phyloP scores from a whole-genome alignment of 495 filamentous ascomycete species.

The Bacidia rubella region DNA sequence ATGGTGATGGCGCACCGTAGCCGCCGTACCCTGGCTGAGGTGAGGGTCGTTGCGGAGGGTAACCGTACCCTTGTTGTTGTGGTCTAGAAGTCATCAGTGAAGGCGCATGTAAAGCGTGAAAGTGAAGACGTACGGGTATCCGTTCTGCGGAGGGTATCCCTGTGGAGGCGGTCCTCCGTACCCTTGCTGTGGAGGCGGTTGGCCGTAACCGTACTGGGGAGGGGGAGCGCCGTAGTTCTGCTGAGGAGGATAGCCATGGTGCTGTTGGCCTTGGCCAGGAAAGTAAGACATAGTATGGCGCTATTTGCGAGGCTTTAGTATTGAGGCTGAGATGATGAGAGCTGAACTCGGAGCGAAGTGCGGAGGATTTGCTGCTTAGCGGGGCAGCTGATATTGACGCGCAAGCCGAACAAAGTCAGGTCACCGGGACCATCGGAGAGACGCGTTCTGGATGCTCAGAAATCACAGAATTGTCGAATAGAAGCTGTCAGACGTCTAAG shows the following conservation, averaged over 20 bases:
- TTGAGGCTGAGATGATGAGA: not conserved
- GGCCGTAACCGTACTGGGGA: slow-evolving; percentile 25
- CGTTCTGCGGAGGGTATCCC: slow-evolving; percentile 9
- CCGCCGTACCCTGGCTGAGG: slow-evolving; percentile 30
- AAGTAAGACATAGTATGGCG: slow-evolving; percentile 37
- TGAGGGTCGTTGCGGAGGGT: slow-evolving; percentile 23
- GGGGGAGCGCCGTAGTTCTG: slow-evolving; percentile 24
- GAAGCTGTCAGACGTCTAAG: not conserved
- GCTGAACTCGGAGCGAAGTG: not conserved
- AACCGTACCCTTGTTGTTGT: slow-evolving; percentile 14
- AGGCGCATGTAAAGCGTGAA: too few species aligned
- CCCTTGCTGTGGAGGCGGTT: slow-evolving; percentile 20
- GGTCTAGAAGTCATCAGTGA: slow-evolving; percentile 8
- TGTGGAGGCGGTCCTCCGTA: slow-evolving; percentile 13
- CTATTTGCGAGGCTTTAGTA: not conserved
- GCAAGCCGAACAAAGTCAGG: not conserved
- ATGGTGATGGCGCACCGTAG: slow-evolving; percentile 31
- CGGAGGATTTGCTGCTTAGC: not conserved
- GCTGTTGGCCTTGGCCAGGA: slow-evolving; percentile 29
- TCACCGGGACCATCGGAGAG: not conserved
- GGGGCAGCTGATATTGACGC: not conserved
- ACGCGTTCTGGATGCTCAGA: not conserved
- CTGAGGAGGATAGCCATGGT: slow-evolving; percentile 34
- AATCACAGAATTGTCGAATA: not conserved
- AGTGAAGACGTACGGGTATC: slow-evolving; percentile 8